Evolutionary conservation across 225 moss, liverwort and hornwort species (phyloP).

Genomic region (Polytrichum commune): DNA sequence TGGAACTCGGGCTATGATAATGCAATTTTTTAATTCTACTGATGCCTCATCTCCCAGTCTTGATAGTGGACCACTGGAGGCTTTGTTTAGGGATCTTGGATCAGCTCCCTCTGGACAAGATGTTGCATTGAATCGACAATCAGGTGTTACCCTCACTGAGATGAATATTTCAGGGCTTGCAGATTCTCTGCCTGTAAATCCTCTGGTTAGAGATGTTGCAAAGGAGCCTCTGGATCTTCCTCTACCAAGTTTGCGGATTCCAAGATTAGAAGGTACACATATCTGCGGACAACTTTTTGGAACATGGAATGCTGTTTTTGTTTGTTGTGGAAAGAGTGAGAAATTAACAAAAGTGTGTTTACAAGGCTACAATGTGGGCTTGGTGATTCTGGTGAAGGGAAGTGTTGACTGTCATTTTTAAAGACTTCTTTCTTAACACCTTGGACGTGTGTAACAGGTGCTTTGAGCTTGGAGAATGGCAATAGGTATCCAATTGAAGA

Average conservation of each 20-base stretch:
- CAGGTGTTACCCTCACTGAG: constrained; percentile 77
- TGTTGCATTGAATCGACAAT: constrained; percentile 46
- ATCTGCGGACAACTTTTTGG: too few relatives aligned
- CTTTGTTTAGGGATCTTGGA: constrained; percentile 67
- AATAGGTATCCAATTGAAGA: constrained; percentile 14
- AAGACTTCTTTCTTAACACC: neutral
- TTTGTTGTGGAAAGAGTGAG: too few relatives aligned
- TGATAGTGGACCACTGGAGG: constrained; percentile 65
- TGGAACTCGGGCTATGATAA: constrained; percentile 69
- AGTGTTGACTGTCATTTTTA: too few relatives aligned
- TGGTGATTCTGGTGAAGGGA: too few relatives aligned
- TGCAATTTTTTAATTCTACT: constrained; percentile 68
- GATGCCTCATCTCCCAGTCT: constrained; percentile 53
- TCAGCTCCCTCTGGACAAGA: constrained; percentile 46
- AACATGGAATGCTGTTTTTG: too few relatives aligned
- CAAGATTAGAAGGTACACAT: constrained; percentile 43
- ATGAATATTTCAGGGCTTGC: constrained; percentile 46
- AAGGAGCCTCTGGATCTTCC: constrained; percentile 23
- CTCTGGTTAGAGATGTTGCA: constrained; percentile 20
- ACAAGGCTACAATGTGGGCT: too few relatives aligned
- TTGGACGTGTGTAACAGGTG: constrained; percentile 18
- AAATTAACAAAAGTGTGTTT: too few relatives aligned
- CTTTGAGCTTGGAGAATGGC: constrained; percentile 20
- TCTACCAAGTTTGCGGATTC: constrained; percentile 28
- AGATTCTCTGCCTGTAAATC: constrained; percentile 16